Evolutionary conservation across 2,329 filamentous ascomycete species (phyloP).

Genomic region (Ilyonectria robusta): DNA sequence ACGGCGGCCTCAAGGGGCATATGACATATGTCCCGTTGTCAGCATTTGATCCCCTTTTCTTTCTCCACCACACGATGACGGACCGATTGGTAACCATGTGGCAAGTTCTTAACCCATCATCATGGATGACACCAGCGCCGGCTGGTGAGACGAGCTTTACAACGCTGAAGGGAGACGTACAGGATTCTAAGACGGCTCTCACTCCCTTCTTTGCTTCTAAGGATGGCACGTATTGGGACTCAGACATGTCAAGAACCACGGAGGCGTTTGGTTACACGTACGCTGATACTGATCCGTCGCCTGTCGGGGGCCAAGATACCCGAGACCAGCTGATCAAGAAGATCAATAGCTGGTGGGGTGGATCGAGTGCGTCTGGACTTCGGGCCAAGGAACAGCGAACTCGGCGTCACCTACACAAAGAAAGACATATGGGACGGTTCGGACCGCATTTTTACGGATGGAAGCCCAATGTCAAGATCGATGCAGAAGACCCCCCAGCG

Average conservation of each 20-base stretch:
- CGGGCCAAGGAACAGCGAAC: conserved; percentile 20
- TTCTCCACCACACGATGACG: conserved; percentile 82
- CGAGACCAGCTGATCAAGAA: conserved; percentile 54
- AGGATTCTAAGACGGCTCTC: conserved; percentile 70
- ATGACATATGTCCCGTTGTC: conserved; percentile 81
- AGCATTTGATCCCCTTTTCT: conserved; percentile 85
- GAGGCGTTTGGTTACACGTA: conserved; percentile 82
- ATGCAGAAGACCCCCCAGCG: conserved; percentile 40
- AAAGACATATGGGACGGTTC: conserved; percentile 10
- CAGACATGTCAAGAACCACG: conserved; percentile 71
- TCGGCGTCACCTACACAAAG: background rate
- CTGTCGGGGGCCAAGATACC: conserved; percentile 43
- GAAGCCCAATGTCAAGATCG: conserved; percentile 46
- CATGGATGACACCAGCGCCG: conserved; percentile 72
- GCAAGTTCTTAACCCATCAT: conserved; percentile 79
- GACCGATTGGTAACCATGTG: conserved; percentile 84
- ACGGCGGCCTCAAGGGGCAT: conserved; percentile 73
- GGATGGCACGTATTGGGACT: conserved; percentile 77
- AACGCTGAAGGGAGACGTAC: conserved; percentile 65
- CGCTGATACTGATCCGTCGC: conserved; percentile 65
- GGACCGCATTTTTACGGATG: conserved; percentile 14
- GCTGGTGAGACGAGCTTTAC: conserved; percentile 74
- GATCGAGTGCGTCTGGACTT: conserved; percentile 48
- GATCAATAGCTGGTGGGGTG: conserved; percentile 67
- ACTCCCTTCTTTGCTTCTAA: conserved; percentile 75